Base-by-base conservation (phyloP, 345 rosid genomes). In the Eucalyptus sp. region DNA sequence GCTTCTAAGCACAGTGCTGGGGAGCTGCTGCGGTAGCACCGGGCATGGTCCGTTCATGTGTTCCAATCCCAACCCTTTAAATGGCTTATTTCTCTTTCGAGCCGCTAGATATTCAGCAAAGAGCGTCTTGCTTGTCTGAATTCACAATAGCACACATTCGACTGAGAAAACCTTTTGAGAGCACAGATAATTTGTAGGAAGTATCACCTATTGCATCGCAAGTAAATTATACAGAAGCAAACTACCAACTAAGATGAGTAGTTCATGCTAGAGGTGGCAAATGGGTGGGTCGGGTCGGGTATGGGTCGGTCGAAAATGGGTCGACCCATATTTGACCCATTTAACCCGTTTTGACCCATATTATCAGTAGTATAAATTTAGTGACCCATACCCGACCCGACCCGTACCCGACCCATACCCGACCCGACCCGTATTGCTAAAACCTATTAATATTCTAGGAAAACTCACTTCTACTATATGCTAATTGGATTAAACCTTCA, bases 71-170 rank as follows among this genome's bases (percentile, higher is more conserved):
- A 96, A 91, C 54, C 93, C 97, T 88, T 92, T 93, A 56, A 96
- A 94, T 89, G 94, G 95, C 89, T 92, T 93, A 12, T 95, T 96
- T 91, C 90, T 95, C 94, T 95, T 97, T 92, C 89, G 91, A 86
- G 95, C 95, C 3, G 93, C 92, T 44, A 93, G 31, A 93, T 94
- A 96, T 90, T 95, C 99, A 29, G 92, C 95, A 90, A 96, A 92
- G 51, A 97, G 98, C 9, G 99, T 96, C 92, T 96, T 97, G 94
- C 99, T 95, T 89, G 12, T 96, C 99, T 97, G 94, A 80, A 62
- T 62, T 81, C 24, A 90, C 89, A 86, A n/a, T 71, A 41, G 76
- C 27, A 88, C 58, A 87, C 76, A 51, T 31, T 10, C 41, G 22
- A 66, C 33, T 66, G 12, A 50, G 50, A 88, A 87, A 87, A 87